Percentiles rank a stretch among this genome's conserved stretches.
Conservation (phyloP, 2,329 filamentous ascomycete species). For the Alternaria novae-zelandiae region DNA sequence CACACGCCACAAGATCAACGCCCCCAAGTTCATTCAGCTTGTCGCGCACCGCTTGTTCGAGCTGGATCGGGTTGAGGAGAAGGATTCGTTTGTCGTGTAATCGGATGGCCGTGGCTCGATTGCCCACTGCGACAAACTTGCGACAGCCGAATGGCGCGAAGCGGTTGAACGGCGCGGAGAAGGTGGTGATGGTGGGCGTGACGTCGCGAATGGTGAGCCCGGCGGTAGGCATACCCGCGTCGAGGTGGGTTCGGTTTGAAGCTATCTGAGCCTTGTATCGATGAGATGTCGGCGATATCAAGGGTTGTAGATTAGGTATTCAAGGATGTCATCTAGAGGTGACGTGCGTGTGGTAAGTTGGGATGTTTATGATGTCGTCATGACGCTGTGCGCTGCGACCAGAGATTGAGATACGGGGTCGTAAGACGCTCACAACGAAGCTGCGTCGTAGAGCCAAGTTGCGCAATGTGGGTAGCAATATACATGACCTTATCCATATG, state of each 20-base stretch:
- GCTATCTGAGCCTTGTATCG: background rate
- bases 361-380: background rate
- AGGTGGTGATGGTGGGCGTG: slow-evolving; percentile 14
- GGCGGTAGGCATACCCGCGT: background rate
- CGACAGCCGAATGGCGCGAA: slow-evolving; percentile 22
- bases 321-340: fast-evolving
- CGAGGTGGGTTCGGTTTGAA: background rate
- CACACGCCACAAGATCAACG: slow-evolving; percentile 17
- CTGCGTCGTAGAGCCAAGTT: background rate
- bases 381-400: background rate
- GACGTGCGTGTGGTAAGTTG: background rate
- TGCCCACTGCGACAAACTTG: slow-evolving; percentile 25
- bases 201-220: slow-evolving; percentile 11
- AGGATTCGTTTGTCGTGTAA: slow-evolving; percentile 12
- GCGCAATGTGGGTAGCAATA: background rate
- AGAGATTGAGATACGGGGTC: background rate
- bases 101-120: slow-evolving; percentile 21
- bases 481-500: background rate
- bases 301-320: background rate
- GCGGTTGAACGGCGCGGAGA: slow-evolving; percentile 23
- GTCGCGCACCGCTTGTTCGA: slow-evolving; percentile 9
- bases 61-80: slow-evolving; percentile 18
- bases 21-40: slow-evolving; percentile 16
- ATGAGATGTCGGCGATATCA: fast-evolving
- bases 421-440: background rate